Evolutionary conservation across 1,284 basidiomycete genomes (phyloP).

Genomic region (Tetrapyrgos nigripes): DNA sequence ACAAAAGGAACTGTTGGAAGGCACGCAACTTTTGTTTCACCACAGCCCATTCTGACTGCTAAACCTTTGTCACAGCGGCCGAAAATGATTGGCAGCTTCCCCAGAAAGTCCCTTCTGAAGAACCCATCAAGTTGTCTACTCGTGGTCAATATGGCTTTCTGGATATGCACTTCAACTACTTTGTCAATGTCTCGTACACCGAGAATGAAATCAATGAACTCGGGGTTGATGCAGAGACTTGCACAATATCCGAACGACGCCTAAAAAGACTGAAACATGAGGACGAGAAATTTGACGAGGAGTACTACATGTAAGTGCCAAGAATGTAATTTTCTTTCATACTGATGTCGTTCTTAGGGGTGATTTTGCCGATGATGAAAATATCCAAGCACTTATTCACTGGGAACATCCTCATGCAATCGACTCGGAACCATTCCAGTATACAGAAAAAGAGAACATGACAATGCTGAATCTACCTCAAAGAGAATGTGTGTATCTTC

Average conservation of each 20-base stretch:
- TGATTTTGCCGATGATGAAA: constrained; percentile 76
- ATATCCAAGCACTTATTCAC: constrained; percentile 69
- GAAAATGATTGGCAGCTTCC: constrained; percentile 80
- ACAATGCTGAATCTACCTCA: constrained; percentile 73
- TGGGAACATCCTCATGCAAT: constrained; percentile 63
- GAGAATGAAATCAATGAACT: constrained; percentile 84
- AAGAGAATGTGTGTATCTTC: constrained; percentile 70
- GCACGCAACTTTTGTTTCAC: constrained; percentile 31
- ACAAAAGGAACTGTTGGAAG: constrained; percentile 63
- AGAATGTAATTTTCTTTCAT: constrained; percentile 10
- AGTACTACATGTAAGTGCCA: constrained; percentile 74
- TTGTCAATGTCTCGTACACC: constrained; percentile 68
- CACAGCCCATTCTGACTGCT: constrained; percentile 11
- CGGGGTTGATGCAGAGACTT: constrained; percentile 66
- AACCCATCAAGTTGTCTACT: constrained; percentile 45
- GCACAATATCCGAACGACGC: constrained; percentile 50
- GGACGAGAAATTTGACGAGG: constrained; percentile 79
- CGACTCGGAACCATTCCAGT: constrained; percentile 47
- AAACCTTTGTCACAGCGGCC: constrained; percentile 54
- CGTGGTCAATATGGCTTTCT: constrained; percentile 75
- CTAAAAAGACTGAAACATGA: constrained; percentile 60
- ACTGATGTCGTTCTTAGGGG: constrained; percentile 53
- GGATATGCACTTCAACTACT: constrained; percentile 73
- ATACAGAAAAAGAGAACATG: constrained; percentile 73
- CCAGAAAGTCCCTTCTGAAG: constrained; percentile 57